phyloP scores from a whole-genome alignment of 106 monocot genomes.

The Dendrobium catenatum region DNA sequence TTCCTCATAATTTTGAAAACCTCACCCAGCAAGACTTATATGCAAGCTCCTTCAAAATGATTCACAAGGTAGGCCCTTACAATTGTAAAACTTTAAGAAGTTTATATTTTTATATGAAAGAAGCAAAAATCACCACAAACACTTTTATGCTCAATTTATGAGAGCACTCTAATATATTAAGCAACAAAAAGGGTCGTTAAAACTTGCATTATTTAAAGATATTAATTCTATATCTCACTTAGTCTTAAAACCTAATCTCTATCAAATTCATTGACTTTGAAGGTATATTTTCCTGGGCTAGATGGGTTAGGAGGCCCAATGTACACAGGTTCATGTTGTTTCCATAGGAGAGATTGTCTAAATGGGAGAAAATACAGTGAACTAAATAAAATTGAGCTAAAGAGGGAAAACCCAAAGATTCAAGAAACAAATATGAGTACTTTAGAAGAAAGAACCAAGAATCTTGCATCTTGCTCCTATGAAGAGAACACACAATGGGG shows the following conservation, averaged over 20 bases:
- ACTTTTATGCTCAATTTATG: not conserved
- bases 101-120: not conserved
- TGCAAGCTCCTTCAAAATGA: constrained; percentile 7
- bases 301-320: constrained; percentile 32
- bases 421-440: not conserved
- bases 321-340: constrained; percentile 36
- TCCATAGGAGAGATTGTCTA: constrained; percentile 34
- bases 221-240: not conserved
- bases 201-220: not conserved
- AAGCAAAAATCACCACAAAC: not conserved
- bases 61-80: constrained; percentile 4
- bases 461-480: constrained; percentile 23
- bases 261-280: not conserved
- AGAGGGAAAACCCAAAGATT: not conserved
- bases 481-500: constrained; percentile 45
- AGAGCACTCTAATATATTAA: not conserved
- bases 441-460: constrained; percentile 22
- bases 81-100: not conserved
- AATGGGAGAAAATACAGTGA: constrained; percentile 14
- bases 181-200: not conserved
- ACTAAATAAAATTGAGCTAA: constrained; percentile 1
- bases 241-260: not conserved
- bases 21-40: constrained; percentile 40
- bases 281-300: constrained; percentile 44
- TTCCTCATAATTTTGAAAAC: constrained; percentile 35